phyloP scores from a whole-genome alignment of 2,329 filamentous ascomycete genomes.

The Calonectria leucothoes region DNA sequence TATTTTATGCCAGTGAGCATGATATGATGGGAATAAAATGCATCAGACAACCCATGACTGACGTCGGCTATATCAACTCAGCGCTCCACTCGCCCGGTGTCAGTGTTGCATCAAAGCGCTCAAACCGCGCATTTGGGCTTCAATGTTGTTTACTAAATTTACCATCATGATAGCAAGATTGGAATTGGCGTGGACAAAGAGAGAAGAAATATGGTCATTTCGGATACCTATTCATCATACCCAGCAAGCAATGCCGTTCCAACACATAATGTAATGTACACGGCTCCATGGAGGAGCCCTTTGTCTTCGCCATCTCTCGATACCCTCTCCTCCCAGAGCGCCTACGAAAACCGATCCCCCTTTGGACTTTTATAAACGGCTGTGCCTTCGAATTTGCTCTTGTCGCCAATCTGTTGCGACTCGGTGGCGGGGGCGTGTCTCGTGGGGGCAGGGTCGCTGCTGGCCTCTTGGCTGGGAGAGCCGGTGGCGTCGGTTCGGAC shows the following conservation, averaged over 20 bases:
- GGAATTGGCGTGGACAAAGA: background rate
- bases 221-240: slow-evolving; percentile 13
- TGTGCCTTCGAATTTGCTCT: slow-evolving; percentile 89
- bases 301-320: background rate
- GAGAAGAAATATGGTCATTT: background rate
- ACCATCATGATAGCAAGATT: background rate
- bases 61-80: slow-evolving; percentile 31
- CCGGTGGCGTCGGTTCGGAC: slow-evolving; percentile 68
- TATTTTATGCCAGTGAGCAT: background rate
- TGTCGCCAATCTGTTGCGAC: slow-evolving; percentile 74
- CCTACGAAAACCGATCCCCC: slow-evolving; percentile 84
- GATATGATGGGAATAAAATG: background rate
- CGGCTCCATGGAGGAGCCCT: slow-evolving; percentile 29
- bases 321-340: background rate
- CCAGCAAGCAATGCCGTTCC: slow-evolving; percentile 1
- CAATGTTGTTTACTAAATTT: background rate
- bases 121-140: slow-evolving; percentile 19
- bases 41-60: slow-evolving; percentile 16
- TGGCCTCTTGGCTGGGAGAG: slow-evolving; percentile 78
- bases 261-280: slow-evolving; percentile 38
- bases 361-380: slow-evolving; percentile 81
- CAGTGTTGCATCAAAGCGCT: slow-evolving; percentile 26
- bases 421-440: slow-evolving; percentile 82
- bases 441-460: slow-evolving; percentile 85
- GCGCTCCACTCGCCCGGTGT: slow-evolving; percentile 38